A percentile compares a stretch with the other conserved stretches of the same genome.
Conservation (phyloP, 2,329 filamentous ascomycete species). For the Calonectria honghensis region DNA sequence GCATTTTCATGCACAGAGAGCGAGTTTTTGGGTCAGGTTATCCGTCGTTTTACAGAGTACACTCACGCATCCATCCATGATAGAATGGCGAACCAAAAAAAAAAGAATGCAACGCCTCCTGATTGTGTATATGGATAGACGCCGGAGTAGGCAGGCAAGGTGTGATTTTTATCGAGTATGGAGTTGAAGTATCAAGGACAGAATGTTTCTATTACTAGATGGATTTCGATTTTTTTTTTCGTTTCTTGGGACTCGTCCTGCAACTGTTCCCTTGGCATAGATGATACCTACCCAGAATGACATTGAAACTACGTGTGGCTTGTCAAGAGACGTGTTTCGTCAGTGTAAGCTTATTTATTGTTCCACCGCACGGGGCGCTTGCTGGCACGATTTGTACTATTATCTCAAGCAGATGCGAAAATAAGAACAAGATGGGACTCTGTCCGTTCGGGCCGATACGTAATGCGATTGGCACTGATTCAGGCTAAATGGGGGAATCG, state of each 20-base stretch:
- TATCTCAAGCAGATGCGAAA: constrained; percentile 13
- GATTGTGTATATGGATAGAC: constrained; percentile 50
- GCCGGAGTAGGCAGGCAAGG: constrained; percentile 35
- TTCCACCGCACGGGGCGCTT: constrained; percentile 26
- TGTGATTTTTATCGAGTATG: constrained; percentile 35
- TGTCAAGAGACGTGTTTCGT: neutral
- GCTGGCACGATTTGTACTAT: constrained; percentile 14
- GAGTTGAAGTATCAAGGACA: constrained; percentile 44
- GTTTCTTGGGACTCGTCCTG: constrained; percentile 25
- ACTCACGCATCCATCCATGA: constrained; percentile 44
- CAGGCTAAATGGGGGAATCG: constrained; percentile 18
- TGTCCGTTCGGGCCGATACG: neutral
- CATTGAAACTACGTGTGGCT: constrained; percentile 17
- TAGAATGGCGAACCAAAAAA: constrained; percentile 51
- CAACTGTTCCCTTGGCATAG: constrained; percentile 43
- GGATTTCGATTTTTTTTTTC: neutral
- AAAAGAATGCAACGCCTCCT: constrained; percentile 34
- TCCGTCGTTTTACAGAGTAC: constrained; percentile 46
- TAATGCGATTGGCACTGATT: constrained; percentile 11
- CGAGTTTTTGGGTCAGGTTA: constrained; percentile 42
- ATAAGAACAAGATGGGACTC: neutral
- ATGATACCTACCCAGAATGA: constrained; percentile 50
- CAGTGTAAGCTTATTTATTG: constrained; percentile 11
- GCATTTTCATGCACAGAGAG: constrained; percentile 36
- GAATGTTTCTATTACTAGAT: constrained; percentile 20